phyloP scores from a whole-genome alignment of 139 green algal genomes.

The Chlamydomonas asymmetrica region DNA sequence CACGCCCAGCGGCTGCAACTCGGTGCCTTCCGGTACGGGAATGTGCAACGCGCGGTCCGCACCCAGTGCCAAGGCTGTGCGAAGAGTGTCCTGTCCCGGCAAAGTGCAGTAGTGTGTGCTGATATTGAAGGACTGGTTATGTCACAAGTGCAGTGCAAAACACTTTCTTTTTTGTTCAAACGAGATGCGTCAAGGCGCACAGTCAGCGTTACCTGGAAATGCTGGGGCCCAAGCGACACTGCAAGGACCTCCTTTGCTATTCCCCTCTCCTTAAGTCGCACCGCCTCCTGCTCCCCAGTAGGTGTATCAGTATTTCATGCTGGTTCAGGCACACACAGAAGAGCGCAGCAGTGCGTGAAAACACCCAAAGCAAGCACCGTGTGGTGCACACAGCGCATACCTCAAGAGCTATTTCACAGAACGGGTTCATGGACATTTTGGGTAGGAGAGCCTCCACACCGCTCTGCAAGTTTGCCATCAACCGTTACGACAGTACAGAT shows the following conservation, averaged over 20 bases:
- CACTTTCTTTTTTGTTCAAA: too few species aligned
- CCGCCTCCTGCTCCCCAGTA: constrained; percentile 73
- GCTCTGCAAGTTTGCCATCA: constrained; percentile 54
- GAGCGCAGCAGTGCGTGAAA: too few species aligned
- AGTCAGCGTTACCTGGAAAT: too few species aligned
- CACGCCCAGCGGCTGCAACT: constrained; percentile 78
- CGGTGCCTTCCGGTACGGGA: constrained; percentile 6
- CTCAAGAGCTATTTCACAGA: constrained; percentile 96
- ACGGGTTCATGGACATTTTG: constrained; percentile 96
- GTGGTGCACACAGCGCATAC: constrained; percentile 41
- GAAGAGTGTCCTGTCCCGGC: constrained; percentile 74
- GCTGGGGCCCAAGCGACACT: constrained; percentile 76
- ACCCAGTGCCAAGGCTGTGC: constrained; percentile 90
- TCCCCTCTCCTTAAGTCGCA: constrained; percentile 81
- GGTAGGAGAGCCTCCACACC: constrained; percentile 81
- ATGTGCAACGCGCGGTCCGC: constrained; percentile 87
- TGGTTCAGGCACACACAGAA: constrained; percentile 4
- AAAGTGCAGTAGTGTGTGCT: neutral
- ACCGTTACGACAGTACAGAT: neutral
- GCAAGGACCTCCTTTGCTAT: constrained; percentile 82
- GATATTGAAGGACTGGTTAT: neutral
- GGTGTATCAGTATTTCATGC: too few species aligned
- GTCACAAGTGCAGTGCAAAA: too few species aligned
- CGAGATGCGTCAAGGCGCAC: too few species aligned
- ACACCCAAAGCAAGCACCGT: too few species aligned